Evolutionary conservation across 2,329 filamentous ascomycete genomes (phyloP).

Genomic region (Sodiomyces alkalinus): DNA sequence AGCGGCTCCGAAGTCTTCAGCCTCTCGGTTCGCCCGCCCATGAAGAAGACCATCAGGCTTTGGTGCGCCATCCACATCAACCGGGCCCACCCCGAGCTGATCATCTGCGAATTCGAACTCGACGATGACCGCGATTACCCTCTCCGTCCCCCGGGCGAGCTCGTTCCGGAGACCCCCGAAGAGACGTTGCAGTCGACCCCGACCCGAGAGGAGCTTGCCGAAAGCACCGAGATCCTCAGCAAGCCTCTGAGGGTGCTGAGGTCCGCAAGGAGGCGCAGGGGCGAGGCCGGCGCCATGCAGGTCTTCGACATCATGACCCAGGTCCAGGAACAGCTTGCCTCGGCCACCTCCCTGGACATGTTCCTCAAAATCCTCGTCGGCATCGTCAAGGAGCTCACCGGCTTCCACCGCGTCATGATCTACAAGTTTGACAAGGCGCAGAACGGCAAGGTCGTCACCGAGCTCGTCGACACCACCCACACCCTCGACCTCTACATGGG

Average conservation of each 20-base stretch:
- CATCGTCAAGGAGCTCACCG: slow-evolving; percentile 77
- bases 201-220: slow-evolving; percentile 55
- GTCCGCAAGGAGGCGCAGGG: slow-evolving; percentile 58
- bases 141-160: slow-evolving; percentile 44
- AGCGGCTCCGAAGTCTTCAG: slow-evolving; percentile 83
- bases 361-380: slow-evolving; percentile 74
- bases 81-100: slow-evolving; percentile 47
- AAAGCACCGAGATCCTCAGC: slow-evolving; percentile 62
- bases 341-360: slow-evolving; percentile 51
- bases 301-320: slow-evolving; percentile 88
- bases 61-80: slow-evolving; percentile 83
- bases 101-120: slow-evolving; percentile 81
- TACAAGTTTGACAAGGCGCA: slow-evolving; percentile 77
- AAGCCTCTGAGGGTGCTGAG: slow-evolving; percentile 64
- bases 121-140: slow-evolving; percentile 62
- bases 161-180: slow-evolving; percentile 47
- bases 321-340: slow-evolving; percentile 72
- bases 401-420: slow-evolving; percentile 85
- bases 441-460: slow-evolving; percentile 78
- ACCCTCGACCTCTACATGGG: slow-evolving; percentile 79
- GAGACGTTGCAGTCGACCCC: slow-evolving; percentile 62
- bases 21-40: slow-evolving; percentile 49
- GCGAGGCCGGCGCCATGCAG: slow-evolving; percentile 73
- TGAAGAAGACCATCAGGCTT: slow-evolving; percentile 47
- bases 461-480: slow-evolving; percentile 65